These are phyloP conservation scores for Ambispora gerdemannii DNA, from an alignment of 192 early-diverging fungal species.

Conservation along the genomic window DNA sequence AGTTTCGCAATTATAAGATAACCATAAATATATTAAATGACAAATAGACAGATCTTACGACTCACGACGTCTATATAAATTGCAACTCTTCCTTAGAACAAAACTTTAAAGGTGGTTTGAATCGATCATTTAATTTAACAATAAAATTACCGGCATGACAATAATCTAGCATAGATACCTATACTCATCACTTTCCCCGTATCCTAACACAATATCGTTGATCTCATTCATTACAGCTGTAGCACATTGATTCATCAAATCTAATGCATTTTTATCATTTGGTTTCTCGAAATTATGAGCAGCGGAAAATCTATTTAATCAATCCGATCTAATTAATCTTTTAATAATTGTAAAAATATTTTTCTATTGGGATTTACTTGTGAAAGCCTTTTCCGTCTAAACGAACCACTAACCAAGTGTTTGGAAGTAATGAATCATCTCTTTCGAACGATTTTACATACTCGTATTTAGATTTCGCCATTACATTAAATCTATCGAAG, in stretches of 20 bases:
- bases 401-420: constrained; percentile 87
- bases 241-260: constrained; percentile 83
- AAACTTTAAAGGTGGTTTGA: constrained; percentile 52
- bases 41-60: constrained; percentile 39
- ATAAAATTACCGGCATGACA: not conserved
- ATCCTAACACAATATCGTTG: constrained; percentile 76
- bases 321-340: too few species aligned
- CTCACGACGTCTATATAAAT: constrained; percentile 71
- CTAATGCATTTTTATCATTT: constrained; percentile 70
- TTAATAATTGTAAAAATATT: too few species aligned
- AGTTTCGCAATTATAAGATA: too few species aligned
- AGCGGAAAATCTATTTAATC: constrained; percentile 71
- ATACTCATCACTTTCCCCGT: constrained; percentile 95
- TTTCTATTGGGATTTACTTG: constrained; percentile 40
- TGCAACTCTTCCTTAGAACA: constrained; percentile 59
- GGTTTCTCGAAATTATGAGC: constrained; percentile 75
- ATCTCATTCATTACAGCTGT: constrained; percentile 75
- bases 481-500: too few species aligned
- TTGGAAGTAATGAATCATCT: constrained; percentile 71
- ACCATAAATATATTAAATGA: constrained; percentile 11
- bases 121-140: not conserved
- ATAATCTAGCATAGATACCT: constrained; percentile 37
- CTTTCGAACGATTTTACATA: constrained; percentile 89
- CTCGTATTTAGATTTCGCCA: constrained; percentile 94
- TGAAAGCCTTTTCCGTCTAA: constrained; percentile 92